Percentiles rank a stretch among this genome's conserved stretches.
Evolutionary conservation across 352 stramenopile genomes (phyloP).

Genomic region (Peronosclerospora sorghi): DNA sequence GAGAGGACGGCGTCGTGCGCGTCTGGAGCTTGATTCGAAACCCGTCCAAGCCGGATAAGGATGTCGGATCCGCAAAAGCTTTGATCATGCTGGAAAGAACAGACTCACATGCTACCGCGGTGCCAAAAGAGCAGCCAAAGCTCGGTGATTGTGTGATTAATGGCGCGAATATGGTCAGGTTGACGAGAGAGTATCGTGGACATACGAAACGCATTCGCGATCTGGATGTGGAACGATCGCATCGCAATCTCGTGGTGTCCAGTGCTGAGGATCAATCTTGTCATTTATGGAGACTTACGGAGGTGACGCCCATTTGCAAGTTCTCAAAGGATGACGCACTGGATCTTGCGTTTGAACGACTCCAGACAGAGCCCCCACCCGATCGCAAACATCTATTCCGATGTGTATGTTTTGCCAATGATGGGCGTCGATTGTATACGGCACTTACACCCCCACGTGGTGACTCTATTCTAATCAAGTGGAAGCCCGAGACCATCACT

Average conservation of each 20-base stretch:
- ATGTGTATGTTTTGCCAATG: conserved; percentile 64
- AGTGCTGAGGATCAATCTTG: conserved; percentile 73
- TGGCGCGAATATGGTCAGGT: conserved; percentile 35
- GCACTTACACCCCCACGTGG: conserved; percentile 63
- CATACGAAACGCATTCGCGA: conserved; percentile 76
- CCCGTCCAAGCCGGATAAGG: conserved; percentile 35
- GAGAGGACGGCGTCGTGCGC: conserved; percentile 70
- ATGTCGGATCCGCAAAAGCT: conserved; percentile 26
- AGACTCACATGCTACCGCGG: conserved; percentile 15
- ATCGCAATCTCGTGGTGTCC: conserved; percentile 67
- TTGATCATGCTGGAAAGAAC: conserved; percentile 16
- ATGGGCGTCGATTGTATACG: conserved; percentile 55
- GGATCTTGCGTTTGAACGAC: conserved; percentile 41
- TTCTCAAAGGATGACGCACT: conserved; percentile 74
- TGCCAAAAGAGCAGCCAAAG: conserved; percentile 25
- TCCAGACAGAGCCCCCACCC: conserved; percentile 29
- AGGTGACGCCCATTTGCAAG: conserved; percentile 45
- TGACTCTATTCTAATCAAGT: conserved; percentile 75
- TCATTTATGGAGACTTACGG: conserved; percentile 69
- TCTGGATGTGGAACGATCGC: conserved; percentile 68
- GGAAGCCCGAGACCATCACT: conserved; percentile 52
- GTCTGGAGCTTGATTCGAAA: conserved; percentile 53
- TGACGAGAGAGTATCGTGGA: conserved; percentile 63
- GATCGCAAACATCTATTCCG: conserved; percentile 73
- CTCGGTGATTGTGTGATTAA: conserved; percentile 48